These are phyloP conservation scores for Artemisia argyi DNA, from an alignment of 129 eudicot genomes.

Conservation along the genomic window DNA sequence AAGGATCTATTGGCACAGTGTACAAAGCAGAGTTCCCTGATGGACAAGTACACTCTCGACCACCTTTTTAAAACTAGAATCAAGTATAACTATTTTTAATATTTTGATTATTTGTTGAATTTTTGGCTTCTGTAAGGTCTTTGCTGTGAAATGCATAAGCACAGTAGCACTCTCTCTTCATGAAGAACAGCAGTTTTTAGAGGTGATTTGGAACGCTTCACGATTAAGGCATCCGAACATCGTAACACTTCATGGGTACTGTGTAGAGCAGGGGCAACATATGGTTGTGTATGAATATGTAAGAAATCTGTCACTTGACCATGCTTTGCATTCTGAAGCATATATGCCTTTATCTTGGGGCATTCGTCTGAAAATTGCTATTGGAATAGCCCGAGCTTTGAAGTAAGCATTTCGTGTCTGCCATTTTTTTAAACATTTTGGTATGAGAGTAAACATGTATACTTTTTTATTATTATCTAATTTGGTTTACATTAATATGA, in stretches of 20 bases:
- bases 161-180: conserved; percentile 55
- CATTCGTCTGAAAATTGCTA: conserved; percentile 70
- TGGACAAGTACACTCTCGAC: conserved; percentile 55
- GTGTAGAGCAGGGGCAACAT: conserved; percentile 78
- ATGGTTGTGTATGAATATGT: conserved; percentile 78
- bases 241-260: conserved; percentile 75
- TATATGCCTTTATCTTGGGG: conserved; percentile 82
- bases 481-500: background rate
- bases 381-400: conserved; percentile 79
- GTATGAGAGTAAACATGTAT: background rate
- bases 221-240: conserved; percentile 84
- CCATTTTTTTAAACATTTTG: conserved; percentile 9
- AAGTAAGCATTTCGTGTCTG: conserved; percentile 48
- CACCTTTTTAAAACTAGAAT: too few relatives aligned
- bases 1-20: conserved; percentile 92
- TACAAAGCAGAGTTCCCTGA: conserved; percentile 83
- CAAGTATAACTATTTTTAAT: background rate
- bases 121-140: conserved; percentile 39
- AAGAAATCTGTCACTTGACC: conserved; percentile 61
- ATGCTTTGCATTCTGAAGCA: conserved; percentile 62
- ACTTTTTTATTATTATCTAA: conserved; percentile 10
- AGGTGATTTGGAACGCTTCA: conserved; percentile 58
- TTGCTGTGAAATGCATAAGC: conserved; percentile 80
- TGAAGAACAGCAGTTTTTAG: conserved; percentile 82
- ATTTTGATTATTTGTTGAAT: conserved; percentile 10